Percentiles rank a stretch among this genome's conserved stretches.
These are phyloP conservation scores for Coniochaeta sp. DNA, from an alignment of 2,329 filamentous ascomycete genomes.

Conservation along the genomic window DNA sequence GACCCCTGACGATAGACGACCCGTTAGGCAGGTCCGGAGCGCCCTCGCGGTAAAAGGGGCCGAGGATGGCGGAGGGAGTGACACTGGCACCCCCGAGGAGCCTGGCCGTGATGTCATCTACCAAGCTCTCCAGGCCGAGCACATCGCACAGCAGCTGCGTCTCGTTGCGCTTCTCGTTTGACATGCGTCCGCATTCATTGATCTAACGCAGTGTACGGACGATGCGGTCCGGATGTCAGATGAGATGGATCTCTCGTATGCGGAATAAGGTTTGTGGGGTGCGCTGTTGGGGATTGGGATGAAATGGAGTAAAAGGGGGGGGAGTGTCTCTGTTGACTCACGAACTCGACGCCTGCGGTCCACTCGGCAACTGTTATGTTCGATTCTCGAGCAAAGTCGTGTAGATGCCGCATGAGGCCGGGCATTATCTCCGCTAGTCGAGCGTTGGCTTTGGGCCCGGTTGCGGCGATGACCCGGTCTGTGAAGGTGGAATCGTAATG, in stretches of 20 bases:
- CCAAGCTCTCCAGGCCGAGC: conserved; percentile 50
- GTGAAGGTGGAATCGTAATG: conserved; percentile 42
- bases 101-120: conserved; percentile 59
- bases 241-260: background rate
- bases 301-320: conserved; percentile 39
- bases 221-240: background rate
- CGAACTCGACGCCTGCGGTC: conserved; percentile 49
- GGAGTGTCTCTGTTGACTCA: conserved; percentile 33
- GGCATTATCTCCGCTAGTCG: conserved; percentile 46
- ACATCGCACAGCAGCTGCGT: conserved; percentile 56
- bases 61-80: conserved; percentile 59
- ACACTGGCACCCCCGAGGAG: conserved; percentile 30
- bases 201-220: conserved; percentile 21
- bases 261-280: background rate
- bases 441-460: conserved; percentile 53
- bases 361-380: conserved; percentile 57
- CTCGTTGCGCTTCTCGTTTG: conserved; percentile 51
- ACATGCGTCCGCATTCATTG: conserved; percentile 54
- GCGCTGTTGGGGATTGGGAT: conserved; percentile 15
- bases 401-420: conserved; percentile 50
- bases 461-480: conserved; percentile 53
- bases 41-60: conserved; percentile 59
- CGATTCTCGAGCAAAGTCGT: conserved; percentile 57
- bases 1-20: conserved; percentile 41
- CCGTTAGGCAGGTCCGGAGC: conserved; percentile 51